phyloP scores from a whole-genome alignment of 208 protist species.

The Kentomonas sorsogonicus region DNA sequence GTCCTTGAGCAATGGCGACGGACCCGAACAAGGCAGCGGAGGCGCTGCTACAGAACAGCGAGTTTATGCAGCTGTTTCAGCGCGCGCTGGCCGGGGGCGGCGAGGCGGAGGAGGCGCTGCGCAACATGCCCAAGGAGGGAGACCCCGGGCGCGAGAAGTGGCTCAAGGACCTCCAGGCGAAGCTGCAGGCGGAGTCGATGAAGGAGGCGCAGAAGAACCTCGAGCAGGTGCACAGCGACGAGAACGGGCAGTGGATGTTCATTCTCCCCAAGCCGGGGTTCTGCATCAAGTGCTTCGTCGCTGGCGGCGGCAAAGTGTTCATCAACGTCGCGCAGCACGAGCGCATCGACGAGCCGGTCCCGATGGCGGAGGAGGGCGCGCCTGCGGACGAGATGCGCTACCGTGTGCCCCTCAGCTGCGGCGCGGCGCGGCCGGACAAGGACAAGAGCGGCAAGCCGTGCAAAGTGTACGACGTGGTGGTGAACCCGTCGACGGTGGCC shows the following conservation, averaged over 20 bases:
- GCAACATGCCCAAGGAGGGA: constrained; percentile 68
- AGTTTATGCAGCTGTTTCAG: constrained; percentile 84
- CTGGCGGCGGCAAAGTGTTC: constrained; percentile 77
- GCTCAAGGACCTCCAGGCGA: constrained; percentile 63
- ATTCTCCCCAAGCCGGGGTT: constrained; percentile 76
- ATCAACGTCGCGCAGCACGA: constrained; percentile 86
- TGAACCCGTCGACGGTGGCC: constrained; percentile 72
- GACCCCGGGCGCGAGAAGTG: constrained; percentile 65
- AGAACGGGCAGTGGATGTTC: constrained; percentile 88
- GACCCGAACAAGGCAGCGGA: constrained; percentile 37
- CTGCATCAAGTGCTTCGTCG: constrained; percentile 74
- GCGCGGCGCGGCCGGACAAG: constrained; percentile 62
- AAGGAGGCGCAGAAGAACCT: constrained; percentile 57
- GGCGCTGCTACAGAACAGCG: constrained; percentile 58
- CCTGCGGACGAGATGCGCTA: constrained; percentile 61
- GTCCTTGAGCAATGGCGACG: not conserved
- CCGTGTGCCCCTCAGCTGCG: constrained; percentile 85
- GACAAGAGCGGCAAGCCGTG: constrained; percentile 84
- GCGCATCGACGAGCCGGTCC: constrained; percentile 82
- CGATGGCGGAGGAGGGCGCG: constrained; percentile 38
- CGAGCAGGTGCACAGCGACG: constrained; percentile 80
- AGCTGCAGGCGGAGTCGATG: constrained; percentile 53
- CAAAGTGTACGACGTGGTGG: constrained; percentile 90
- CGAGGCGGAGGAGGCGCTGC: constrained; percentile 24
- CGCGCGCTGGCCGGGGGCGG: constrained; percentile 30